Conservation (phyloP, 257 asterid species). For the Petunia secreta region DNA sequence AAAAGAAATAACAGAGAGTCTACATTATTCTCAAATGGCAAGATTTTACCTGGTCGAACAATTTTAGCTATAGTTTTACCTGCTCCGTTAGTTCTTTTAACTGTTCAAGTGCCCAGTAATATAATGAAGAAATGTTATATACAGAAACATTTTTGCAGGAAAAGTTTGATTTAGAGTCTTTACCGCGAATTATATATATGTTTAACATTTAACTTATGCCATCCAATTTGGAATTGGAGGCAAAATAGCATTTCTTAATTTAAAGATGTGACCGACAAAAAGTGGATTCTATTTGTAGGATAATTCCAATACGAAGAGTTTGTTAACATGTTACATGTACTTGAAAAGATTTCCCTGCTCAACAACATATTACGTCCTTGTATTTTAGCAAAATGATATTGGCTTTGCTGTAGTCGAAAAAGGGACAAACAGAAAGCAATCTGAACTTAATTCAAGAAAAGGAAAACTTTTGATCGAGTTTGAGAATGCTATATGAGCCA, state of each 20-base stretch:
- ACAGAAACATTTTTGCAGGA: no score
- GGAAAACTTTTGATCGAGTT: not conserved
- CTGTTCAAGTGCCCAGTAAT: no score
- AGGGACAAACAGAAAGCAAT: not conserved
- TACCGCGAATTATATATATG: no score
- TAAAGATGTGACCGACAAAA: not conserved
- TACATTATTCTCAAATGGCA: not conserved
- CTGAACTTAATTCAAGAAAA: not conserved
- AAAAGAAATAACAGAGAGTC: not conserved
- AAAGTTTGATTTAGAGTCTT: no score
- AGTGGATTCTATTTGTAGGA: conserved; percentile 1
- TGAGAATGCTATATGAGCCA: not conserved
- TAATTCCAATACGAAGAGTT: no score
- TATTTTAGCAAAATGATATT: not conserved
- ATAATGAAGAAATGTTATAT: no score
- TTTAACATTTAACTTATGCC: no score
- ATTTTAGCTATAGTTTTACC: not conserved
- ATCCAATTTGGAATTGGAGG: no score
- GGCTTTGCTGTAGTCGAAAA: not conserved
- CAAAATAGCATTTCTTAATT: no score
- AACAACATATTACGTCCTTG: conserved; percentile 9
- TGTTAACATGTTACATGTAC: not conserved
- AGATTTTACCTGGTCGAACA: not conserved
- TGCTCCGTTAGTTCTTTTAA: no score
- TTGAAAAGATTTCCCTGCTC: not conserved